A percentile compares a stretch with the other conserved stretches of the same genome.
Conservation (phyloP, 2,329 filamentous ascomycete genomes). For the Aspergillus transmontanensis region DNA sequence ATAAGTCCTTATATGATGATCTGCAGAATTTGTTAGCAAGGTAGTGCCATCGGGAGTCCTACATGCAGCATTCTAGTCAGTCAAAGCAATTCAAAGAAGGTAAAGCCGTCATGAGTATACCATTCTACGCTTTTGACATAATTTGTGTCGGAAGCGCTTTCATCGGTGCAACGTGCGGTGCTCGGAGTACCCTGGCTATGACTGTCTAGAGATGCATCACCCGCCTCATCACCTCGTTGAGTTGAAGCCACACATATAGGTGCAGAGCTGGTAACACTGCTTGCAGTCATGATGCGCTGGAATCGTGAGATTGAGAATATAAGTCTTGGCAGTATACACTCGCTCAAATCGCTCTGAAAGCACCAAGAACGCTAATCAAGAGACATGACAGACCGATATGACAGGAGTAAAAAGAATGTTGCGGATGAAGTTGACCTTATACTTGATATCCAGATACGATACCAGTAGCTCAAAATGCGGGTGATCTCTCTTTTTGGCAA, state of each 20-base stretch:
- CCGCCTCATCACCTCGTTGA: not conserved
- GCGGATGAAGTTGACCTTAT: not conserved
- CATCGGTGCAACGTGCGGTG: not conserved
- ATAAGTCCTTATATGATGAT: constrained; percentile 56
- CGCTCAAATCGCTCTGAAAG: not conserved
- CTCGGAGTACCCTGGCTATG: not conserved
- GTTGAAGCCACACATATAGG: constrained; percentile 35
- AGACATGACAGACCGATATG: not conserved
- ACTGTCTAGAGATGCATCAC: not conserved
- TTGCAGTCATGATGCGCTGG: constrained; percentile 15
- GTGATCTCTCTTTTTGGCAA: no score
- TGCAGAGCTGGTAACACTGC: constrained; percentile 5
- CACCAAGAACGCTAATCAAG: not conserved
- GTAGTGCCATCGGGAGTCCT: constrained; percentile 61
- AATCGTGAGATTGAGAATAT: no score
- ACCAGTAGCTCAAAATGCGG: not conserved
- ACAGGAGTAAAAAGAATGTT: not conserved
- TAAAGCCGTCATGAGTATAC: constrained; percentile 27
- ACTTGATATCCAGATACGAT: not conserved
- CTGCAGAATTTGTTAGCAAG: constrained; percentile 56
- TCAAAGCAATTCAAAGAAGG: not conserved
- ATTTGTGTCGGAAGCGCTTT: constrained; percentile 23
- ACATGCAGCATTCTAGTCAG: not conserved
- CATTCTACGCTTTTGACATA: constrained; percentile 52
- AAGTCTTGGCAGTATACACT: not conserved